phyloP scores from a whole-genome alignment of 2,329 filamentous ascomycete species.

The Monosporascus sp. region DNA sequence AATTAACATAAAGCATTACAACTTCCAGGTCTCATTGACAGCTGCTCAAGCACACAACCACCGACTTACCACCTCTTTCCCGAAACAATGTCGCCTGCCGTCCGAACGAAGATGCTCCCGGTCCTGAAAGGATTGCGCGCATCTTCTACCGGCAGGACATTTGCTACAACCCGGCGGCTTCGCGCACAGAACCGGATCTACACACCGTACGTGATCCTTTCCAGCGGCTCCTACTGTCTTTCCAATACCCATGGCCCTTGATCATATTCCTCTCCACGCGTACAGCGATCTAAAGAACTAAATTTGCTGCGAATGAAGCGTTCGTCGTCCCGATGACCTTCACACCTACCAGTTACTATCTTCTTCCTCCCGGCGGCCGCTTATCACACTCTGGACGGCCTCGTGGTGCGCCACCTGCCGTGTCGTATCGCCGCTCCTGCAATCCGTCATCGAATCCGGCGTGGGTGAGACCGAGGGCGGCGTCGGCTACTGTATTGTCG shows the following conservation, averaged over 20 bases:
- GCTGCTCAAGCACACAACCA: not conserved
- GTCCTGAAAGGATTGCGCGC: constrained; percentile 3
- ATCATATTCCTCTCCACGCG: not conserved
- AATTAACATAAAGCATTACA: not conserved
- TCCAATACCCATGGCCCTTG: constrained; percentile 1
- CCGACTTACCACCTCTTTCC: not conserved
- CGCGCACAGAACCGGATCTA: constrained; percentile 35
- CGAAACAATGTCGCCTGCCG: constrained; percentile 1
- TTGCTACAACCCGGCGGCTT: constrained; percentile 23
- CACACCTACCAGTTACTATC: constrained; percentile 52
- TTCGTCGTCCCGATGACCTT: constrained; percentile 51
- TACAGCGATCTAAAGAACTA: not conserved
- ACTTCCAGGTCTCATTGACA: not conserved
- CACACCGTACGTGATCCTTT: constrained; percentile 29
- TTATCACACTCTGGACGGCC: constrained; percentile 58
- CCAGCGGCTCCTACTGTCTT: constrained; percentile 1
- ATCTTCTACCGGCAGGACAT: constrained; percentile 8
- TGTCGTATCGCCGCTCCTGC: constrained; percentile 43
- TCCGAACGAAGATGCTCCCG: constrained; percentile 4
- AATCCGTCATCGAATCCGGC: constrained; percentile 43
- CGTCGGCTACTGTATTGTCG: constrained; percentile 48
- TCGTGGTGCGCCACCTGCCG: constrained; percentile 54
- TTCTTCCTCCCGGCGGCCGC: constrained; percentile 46
- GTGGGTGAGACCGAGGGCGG: constrained; percentile 53
- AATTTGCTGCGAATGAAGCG: constrained; percentile 30